phyloP scores from a whole-genome alignment of 768 basidiomycete species.

The Boletus bicolor region DNA sequence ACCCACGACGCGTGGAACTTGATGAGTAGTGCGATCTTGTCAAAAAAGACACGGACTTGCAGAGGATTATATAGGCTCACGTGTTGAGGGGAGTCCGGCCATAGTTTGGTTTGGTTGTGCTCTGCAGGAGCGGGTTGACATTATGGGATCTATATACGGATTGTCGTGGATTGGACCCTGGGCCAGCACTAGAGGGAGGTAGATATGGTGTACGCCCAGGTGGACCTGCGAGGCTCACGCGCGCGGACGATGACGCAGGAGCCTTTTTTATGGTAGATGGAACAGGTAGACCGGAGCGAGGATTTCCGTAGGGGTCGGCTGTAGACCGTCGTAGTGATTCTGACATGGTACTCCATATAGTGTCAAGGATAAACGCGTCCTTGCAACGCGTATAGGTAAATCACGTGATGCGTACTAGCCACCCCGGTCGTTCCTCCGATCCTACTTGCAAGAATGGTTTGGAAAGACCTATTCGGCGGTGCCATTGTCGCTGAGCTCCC shows the following conservation, averaged over 20 bases:
- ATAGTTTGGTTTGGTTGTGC: constrained; percentile 60
- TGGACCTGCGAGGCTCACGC: constrained; percentile 75
- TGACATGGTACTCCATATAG: constrained; percentile 29
- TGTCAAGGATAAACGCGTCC: background rate
- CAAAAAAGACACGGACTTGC: constrained; percentile 3
- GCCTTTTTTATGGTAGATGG: constrained; percentile 76
- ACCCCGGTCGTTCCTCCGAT: background rate
- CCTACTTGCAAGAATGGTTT: constrained; percentile 8
- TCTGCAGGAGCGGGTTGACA: constrained; percentile 63
- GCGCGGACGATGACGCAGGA: constrained; percentile 40
- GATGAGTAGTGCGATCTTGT: background rate
- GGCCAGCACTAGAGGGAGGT: constrained; percentile 32
- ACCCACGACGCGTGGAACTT: constrained; percentile 74
- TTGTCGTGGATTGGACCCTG: constrained; percentile 56
- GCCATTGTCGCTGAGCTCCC: constrained; percentile 69
- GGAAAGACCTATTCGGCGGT: constrained; percentile 70
- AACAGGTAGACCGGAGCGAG: constrained; percentile 66
- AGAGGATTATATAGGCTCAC: constrained; percentile 35
- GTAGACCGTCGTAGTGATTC: constrained; percentile 54
- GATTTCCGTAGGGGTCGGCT: constrained; percentile 46
- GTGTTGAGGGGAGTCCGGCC: constrained; percentile 74
- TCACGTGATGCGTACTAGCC: constrained; percentile 20
- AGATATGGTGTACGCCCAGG: constrained; percentile 57
- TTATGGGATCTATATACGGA: constrained; percentile 71
- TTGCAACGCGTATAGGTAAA: background rate